These are phyloP conservation scores for Aspergillus panamensis DNA, from an alignment of 495 filamentous ascomycete species.

Conservation along the genomic window DNA sequence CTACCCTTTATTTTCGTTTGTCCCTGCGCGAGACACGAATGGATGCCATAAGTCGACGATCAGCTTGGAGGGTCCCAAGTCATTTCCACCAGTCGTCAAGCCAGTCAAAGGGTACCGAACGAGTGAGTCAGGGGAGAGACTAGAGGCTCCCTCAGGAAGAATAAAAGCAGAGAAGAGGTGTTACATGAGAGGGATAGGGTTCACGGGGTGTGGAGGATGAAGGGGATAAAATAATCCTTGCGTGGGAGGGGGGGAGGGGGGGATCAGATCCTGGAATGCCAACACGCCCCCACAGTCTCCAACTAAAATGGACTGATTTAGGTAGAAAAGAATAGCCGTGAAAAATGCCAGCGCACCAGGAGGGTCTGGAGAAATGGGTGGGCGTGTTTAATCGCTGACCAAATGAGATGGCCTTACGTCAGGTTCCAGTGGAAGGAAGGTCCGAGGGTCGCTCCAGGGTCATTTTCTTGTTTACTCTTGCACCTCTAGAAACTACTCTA, in stretches of 20 bases:
- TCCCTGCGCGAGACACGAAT: neutral
- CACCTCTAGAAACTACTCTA: too few relatives aligned
- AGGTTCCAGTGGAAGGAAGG: too few relatives aligned
- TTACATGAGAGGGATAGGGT: neutral
- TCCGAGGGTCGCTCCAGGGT: neutral
- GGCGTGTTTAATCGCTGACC: neutral
- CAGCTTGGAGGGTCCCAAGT: neutral
- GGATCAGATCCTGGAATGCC: neutral
- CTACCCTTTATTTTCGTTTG: neutral
- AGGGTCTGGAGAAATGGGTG: neutral
- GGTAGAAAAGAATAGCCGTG: neutral
- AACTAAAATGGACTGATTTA: too few relatives aligned
- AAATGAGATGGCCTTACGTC: conserved; percentile 1
- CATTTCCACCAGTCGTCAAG: neutral
- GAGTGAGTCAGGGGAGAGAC: neutral
- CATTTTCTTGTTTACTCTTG: neutral
- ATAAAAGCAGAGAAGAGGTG: neutral
- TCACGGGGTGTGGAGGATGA: neutral
- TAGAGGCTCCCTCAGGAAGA: neutral
- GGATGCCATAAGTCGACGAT: neutral
- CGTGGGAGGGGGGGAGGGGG: neutral
- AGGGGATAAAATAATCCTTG: neutral
- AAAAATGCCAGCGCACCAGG: neutral
- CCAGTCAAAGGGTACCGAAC: neutral
- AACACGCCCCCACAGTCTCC: neutral